These are phyloP conservation scores for Trypanosoma lewisi DNA, from an alignment of 208 protist genomes.

Conservation along the genomic window DNA sequence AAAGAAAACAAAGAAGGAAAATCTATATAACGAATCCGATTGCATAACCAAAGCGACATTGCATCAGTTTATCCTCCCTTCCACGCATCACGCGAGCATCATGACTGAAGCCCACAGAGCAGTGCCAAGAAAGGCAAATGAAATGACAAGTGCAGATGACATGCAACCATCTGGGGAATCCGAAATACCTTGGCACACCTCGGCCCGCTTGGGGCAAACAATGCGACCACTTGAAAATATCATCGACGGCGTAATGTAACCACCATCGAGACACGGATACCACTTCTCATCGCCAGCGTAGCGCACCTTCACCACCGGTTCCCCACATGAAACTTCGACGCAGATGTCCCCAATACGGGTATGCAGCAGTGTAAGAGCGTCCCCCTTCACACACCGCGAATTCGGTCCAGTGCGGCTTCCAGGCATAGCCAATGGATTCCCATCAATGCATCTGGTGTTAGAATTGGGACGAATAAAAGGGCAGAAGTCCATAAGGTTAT, in stretches of 20 bases:
- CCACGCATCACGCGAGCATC: not conserved
- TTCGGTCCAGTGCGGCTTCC: conserved; percentile 24
- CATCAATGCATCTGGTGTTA: conserved; percentile 25
- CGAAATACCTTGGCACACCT: conserved; percentile 37
- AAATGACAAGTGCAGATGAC: not conserved
- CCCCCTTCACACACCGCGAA: conserved; percentile 21
- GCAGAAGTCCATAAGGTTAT: conserved; percentile 46
- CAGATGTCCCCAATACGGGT: conserved; percentile 22
- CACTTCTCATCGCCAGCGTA: conserved; percentile 14
- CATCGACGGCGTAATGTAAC: conserved; percentile 8
- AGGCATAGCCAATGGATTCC: conserved; percentile 3
- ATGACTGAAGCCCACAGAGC: not conserved
- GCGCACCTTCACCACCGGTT: conserved; percentile 2
- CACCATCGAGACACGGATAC: conserved; percentile 12
- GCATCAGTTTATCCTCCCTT: not conserved
- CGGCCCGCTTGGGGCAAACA: conserved; percentile 33
- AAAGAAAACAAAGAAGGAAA: no score
- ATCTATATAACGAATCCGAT: no score
- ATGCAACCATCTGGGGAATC: not conserved
- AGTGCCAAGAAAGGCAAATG: not conserved
- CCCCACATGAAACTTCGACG: conserved; percentile 18
- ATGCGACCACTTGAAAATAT: conserved; percentile 26
- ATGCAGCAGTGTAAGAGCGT: not conserved
- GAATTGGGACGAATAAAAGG: conserved; percentile 22
- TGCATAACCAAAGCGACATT: no score